Evolutionary conservation across 1,284 basidiomycete genomes (phyloP).

Genomic region (Cryptococcus wingfieldii): DNA sequence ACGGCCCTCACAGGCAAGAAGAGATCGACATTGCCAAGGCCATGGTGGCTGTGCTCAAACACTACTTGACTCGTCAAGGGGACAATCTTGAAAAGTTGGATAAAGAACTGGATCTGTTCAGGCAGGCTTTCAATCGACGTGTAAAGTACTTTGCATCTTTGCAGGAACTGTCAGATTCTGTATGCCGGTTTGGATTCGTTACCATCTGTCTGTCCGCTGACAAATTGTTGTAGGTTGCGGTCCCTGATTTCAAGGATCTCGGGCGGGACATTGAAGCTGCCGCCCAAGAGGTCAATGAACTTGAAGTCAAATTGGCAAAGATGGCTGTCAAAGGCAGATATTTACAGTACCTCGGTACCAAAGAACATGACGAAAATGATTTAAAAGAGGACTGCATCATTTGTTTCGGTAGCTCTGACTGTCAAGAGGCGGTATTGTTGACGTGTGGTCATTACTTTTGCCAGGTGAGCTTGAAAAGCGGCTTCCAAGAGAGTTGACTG

Average conservation of each 20-base stretch:
- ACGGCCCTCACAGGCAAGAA: slow-evolving; percentile 17
- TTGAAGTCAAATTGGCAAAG: slow-evolving; percentile 27
- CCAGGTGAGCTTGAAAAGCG: slow-evolving; percentile 16
- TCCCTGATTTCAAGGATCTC: slow-evolving; percentile 24
- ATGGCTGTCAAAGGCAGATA: slow-evolving; percentile 36
- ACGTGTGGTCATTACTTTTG: slow-evolving; percentile 45
- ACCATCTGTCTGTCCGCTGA: too few relatives aligned
- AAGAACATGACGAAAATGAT: slow-evolving; percentile 22
- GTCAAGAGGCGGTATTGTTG: slow-evolving; percentile 32
- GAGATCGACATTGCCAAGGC: slow-evolving; percentile 24
- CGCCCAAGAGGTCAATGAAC: slow-evolving; percentile 13
- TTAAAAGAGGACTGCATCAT: slow-evolving; percentile 41
- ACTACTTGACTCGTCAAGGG: slow-evolving; percentile 17
- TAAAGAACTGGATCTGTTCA: slow-evolving; percentile 44
- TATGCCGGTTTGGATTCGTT: slow-evolving; percentile 2
- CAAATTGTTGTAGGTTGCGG: slow-evolving; percentile 10
- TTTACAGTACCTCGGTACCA: slow-evolving; percentile 29
- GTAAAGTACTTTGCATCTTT: slow-evolving; percentile 43
- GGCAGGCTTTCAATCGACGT: slow-evolving; percentile 40
- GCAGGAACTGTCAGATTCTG: slow-evolving; percentile 47
- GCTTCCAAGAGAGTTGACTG: not conserved
- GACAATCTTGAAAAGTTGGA: slow-evolving; percentile 33
- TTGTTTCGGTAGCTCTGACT: slow-evolving; percentile 44
- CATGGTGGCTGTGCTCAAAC: slow-evolving; percentile 13
- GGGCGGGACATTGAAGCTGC: slow-evolving; percentile 16